A percentile compares a stretch with the other conserved stretches of the same genome.
phyloP scores from a whole-genome alignment of 257 asterid species.

The Fraxinus pennsylvanica region DNA sequence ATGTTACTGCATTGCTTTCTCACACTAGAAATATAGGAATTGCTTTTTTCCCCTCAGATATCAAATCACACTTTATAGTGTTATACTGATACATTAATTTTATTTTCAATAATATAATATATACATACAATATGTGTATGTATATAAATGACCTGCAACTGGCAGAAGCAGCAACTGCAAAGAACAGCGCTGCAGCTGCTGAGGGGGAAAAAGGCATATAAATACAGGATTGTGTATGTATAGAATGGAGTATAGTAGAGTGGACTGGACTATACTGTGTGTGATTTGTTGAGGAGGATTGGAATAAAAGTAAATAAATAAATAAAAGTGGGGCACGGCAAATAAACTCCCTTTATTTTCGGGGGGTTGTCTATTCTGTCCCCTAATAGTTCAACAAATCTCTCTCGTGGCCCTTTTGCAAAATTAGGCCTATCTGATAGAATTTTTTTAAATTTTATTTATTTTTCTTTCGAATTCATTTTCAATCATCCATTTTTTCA shows the following conservation, averaged over 20 bases:
- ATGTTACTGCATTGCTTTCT: slow-evolving; percentile 41
- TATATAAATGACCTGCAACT: slow-evolving; percentile 44
- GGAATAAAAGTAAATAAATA: background rate
- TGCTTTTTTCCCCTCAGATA: slow-evolving; percentile 29
- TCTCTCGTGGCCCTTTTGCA: slow-evolving; percentile 58
- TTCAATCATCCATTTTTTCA: too few species aligned
- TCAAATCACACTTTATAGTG: slow-evolving; percentile 46
- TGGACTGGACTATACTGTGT: slow-evolving; percentile 2
- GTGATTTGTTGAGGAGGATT: slow-evolving; percentile 33
- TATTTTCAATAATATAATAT: background rate
- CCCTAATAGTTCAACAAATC: slow-evolving; percentile 74
- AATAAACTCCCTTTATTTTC: slow-evolving; percentile 76
- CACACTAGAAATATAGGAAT: slow-evolving; percentile 39
- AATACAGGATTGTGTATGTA: slow-evolving; percentile 34
- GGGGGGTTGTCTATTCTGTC: slow-evolving; percentile 94
- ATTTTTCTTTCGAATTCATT: too few species aligned
- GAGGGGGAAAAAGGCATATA: slow-evolving; percentile 51
- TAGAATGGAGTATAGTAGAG: slow-evolving; percentile 33
- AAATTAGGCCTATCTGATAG: background rate
- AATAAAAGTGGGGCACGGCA: slow-evolving; percentile 13
- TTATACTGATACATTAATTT: too few species aligned
- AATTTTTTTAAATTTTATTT: too few species aligned
- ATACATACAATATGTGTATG: slow-evolving; percentile 22
- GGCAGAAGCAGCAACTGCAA: slow-evolving; percentile 62
- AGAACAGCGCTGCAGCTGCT: slow-evolving; percentile 70